Base-by-base conservation (phyloP, 306 rosid species). In the Prunus campanulata region DNA sequence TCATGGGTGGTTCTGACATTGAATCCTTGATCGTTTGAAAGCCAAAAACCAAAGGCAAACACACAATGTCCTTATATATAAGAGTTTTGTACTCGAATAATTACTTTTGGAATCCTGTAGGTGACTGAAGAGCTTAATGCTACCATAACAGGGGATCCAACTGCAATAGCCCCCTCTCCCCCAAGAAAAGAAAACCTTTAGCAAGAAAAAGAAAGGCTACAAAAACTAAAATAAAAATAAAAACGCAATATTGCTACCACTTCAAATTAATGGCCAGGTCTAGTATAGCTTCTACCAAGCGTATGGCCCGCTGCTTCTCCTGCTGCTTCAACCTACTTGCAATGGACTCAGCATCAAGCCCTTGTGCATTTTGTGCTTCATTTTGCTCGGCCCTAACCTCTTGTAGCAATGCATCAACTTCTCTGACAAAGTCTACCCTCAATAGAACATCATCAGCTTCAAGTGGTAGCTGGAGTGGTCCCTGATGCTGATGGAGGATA, bases 371-470 rank as follows among this genome's bases (percentile, higher is more conserved):
- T 59, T 82, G 77, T 24, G 62, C 77, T 77, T 87, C 85, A 51
- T 74, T 78, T 68, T 72, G 77, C 64, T 84, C 92, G 19, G 73
- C 76, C 42, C 88, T 81, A 67, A 95, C 92, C 80, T 95, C 96
- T 86, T 82, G 90, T 48, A 95, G 87, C 87, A 92, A 80, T 76
- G 66, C 97, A 86, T 88, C 90, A 75, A 95, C 97, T 87, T 95
- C 97, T 82, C 97, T 88, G 20, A 92, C 90, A 48, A 95, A 95
- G 86, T 95, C 97, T 67, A 86, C 96, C 82, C 97, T 92, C 83
- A 92, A 72, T 35, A 95, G 87, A 35, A 81, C 76, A 62, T 83
- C 89, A 71, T 92, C 98, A 44, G 74, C 85, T 77, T 95, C 97
- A 62, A 88, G 79, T 18, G 88, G 79, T 1, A 89, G 93, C 77